These are phyloP conservation scores for Sarocladiaceae sp. DNA, from an alignment of 2,329 filamentous ascomycete genomes.

Conservation along the genomic window DNA sequence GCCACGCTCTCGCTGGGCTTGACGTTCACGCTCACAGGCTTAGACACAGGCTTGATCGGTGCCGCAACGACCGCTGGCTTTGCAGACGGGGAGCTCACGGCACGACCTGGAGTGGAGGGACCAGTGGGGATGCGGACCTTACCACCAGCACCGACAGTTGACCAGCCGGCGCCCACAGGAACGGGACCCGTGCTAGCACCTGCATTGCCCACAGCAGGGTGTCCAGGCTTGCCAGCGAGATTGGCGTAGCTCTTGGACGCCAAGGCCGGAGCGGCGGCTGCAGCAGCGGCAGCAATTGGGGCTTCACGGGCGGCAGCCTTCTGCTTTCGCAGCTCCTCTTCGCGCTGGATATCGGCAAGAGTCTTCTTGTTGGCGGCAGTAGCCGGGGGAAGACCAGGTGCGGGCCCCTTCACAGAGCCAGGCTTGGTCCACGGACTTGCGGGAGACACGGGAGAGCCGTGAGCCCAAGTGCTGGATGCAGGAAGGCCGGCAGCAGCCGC, in stretches of 20 bases:
- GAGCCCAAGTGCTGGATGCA: constrained; percentile 84
- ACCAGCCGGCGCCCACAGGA: constrained; percentile 60
- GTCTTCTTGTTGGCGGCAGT: constrained; percentile 66
- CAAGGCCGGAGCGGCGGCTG: constrained; percentile 40
- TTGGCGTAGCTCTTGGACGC: constrained; percentile 88
- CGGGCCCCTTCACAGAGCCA: constrained; percentile 34
- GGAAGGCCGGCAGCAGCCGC: constrained; percentile 66
- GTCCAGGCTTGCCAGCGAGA: constrained; percentile 69
- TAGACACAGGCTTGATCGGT: constrained; percentile 42
- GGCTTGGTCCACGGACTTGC: constrained; percentile 64
- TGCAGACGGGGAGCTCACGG: constrained; percentile 34
- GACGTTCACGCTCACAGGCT: constrained; percentile 35
- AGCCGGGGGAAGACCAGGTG: constrained; percentile 17
- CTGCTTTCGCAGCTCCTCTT: constrained; percentile 86
- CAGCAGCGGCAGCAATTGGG: constrained; percentile 40
- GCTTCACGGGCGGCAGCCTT: constrained; percentile 51
- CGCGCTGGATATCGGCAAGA: constrained; percentile 89
- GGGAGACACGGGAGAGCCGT: constrained; percentile 63
- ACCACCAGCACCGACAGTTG: constrained; percentile 87
- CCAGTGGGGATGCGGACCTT: constrained; percentile 73
- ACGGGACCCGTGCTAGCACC: constrained; percentile 38
- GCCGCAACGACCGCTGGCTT: constrained; percentile 36
- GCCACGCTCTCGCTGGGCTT: constrained; percentile 41
- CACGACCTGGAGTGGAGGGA: constrained; percentile 43
- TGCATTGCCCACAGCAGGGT: constrained; percentile 29